Evolutionary conservation across 2,329 filamentous ascomycete species (phyloP).

Genomic region (Chaetomium olivaceum): DNA sequence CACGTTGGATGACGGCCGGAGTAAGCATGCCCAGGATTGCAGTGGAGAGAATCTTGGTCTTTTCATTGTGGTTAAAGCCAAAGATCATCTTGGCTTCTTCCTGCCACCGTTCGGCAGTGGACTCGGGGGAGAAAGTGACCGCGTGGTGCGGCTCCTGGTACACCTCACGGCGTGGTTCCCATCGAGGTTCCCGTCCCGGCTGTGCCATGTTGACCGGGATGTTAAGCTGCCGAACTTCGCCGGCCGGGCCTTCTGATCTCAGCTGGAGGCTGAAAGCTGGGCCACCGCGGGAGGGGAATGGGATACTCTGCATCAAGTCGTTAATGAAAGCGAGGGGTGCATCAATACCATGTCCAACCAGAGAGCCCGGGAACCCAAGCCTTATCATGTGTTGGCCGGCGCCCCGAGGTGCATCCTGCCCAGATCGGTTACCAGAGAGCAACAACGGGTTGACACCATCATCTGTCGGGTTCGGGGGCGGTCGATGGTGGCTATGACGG

Average conservation of each 20-base stretch:
- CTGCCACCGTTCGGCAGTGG: slow-evolving; percentile 77
- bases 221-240: slow-evolving; percentile 55
- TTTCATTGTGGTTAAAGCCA: slow-evolving; percentile 66
- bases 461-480: slow-evolving; percentile 61
- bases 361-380: slow-evolving; percentile 48
- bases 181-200: slow-evolving; percentile 44
- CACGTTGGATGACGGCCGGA: slow-evolving; percentile 79
- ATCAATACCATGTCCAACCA: slow-evolving; percentile 49
- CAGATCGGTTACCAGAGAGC: slow-evolving; percentile 56
- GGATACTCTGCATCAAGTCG: slow-evolving; percentile 57
- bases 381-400: slow-evolving; percentile 55
- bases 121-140: slow-evolving; percentile 70
- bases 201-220: slow-evolving; percentile 40
- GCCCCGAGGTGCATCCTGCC: slow-evolving; percentile 52
- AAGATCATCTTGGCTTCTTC: slow-evolving; percentile 90
- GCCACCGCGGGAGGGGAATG: slow-evolving; percentile 49
- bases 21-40: slow-evolving; percentile 72
- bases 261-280: slow-evolving; percentile 63
- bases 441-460: slow-evolving; percentile 87
- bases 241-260: slow-evolving; percentile 49
- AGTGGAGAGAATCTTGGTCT: slow-evolving; percentile 66
- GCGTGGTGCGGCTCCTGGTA: slow-evolving; percentile 69
- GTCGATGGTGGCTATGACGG: slow-evolving; percentile 56
- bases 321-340: slow-evolving; percentile 58
- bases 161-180: slow-evolving; percentile 52